Evolutionary conservation across 2,329 filamentous ascomycete genomes (phyloP), one percentile per base, ranked within the genome.

Genomic region (Aphanocladium album): DNA sequence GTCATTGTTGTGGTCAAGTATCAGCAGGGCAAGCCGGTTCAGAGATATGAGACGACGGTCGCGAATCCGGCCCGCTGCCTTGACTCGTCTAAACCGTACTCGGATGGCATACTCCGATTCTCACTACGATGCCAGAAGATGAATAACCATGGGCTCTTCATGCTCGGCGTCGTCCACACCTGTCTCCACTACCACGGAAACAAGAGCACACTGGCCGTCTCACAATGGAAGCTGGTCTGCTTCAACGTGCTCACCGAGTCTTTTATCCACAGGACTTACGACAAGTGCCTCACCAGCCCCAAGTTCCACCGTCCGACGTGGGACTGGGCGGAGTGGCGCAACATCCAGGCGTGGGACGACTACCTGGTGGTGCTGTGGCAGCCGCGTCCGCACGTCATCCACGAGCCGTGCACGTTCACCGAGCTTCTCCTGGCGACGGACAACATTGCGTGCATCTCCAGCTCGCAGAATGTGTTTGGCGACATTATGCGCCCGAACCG

Each of bases 291-390:
- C 12, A 56, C 46, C 12, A 51, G 59, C 27, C 59, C 59, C 27
- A 56, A 61, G 12, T 61, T 52, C 27, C 53, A 61, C 17, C 33
- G 46, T 8, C 59, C 59, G 25, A 61, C 59, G 12, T 61, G 59
- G 59, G 46, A 61, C 59, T 61, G 59, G 59, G 59, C 59, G 45
- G 59, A 61, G 23, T 61, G 59, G 59, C 53, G 50, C 37, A 27
- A 61, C 35, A 45, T 61, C 45, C 59, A 46, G 51, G 59, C 59
- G 14, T 61, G 59, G 59, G 59, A 61, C 46, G 59, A 61, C 59
- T 61, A 61, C 27, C 51, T 61, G 52, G 46, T 61, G 46, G 59
- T 61, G 52, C 52, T 61, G 37, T 61, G 59, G 59, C 59, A 57
- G 52, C 59, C 59, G 37, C 51, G 52, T 27, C 37, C 52, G 53